A percentile compares a stretch with the other conserved stretches of the same genome.
These are phyloP conservation scores for Cyclaneusma minus DNA, from an alignment of 2,329 filamentous ascomycete species.

Conservation along the genomic window DNA sequence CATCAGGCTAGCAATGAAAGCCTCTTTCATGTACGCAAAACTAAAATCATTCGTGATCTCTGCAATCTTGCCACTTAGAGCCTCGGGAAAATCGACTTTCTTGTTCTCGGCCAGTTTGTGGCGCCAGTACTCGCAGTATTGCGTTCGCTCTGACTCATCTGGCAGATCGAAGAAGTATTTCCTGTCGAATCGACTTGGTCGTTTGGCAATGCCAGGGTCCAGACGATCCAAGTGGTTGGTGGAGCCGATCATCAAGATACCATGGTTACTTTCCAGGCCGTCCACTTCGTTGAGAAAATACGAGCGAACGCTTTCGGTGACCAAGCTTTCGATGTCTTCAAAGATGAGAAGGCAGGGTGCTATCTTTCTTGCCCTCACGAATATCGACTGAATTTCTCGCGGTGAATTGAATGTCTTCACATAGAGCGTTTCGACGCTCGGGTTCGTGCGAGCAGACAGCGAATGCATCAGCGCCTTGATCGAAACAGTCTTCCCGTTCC, in stretches of 20 bases:
- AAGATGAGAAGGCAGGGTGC: conserved; percentile 58
- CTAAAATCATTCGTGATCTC: conserved; percentile 48
- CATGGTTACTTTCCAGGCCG: conserved; percentile 52
- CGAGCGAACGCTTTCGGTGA: conserved; percentile 41
- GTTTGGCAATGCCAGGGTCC: conserved; percentile 51
- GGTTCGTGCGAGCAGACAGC: conserved; percentile 34
- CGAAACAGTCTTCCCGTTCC: conserved; percentile 55
- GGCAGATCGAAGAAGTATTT: conserved; percentile 52
- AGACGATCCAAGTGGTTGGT: conserved; percentile 52
- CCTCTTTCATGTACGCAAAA: conserved; percentile 57
- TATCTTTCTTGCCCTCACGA: conserved; percentile 40
- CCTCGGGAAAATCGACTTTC: conserved; percentile 42
- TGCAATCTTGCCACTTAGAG: conserved; percentile 41
- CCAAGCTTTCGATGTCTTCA: conserved; percentile 55
- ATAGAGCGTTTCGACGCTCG: conserved; percentile 41
- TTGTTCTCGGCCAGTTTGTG: conserved; percentile 37
- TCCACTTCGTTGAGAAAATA: conserved; percentile 65
- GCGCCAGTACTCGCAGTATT: conserved; percentile 50
- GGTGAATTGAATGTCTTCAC: conserved; percentile 35
- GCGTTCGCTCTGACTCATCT: conserved; percentile 32
- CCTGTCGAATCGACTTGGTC: conserved; percentile 49
- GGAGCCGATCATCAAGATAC: conserved; percentile 52
- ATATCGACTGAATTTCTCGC: conserved; percentile 32
- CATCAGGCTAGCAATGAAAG: conserved; percentile 47
- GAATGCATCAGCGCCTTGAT: conserved; percentile 57